Percentiles rank a stretch among this genome's conserved stretches.
Evolutionary conservation across 495 filamentous ascomycete genomes (phyloP).

Genomic region (Penicillium coffeae): DNA sequence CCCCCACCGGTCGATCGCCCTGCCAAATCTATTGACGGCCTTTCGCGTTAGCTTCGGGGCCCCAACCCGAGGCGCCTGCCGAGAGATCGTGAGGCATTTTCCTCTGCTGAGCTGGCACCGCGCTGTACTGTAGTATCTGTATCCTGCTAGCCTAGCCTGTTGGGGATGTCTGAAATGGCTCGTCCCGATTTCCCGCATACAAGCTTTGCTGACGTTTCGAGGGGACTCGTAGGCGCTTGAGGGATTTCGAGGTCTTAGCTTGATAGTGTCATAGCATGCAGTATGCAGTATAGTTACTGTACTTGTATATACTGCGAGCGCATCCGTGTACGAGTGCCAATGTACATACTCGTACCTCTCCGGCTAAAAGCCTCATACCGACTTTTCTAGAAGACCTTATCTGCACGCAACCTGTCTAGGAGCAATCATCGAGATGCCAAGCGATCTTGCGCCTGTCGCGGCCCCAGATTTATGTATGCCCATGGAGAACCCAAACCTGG

Average conservation of each 20-base stretch:
- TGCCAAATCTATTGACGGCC: slow-evolving; percentile 19
- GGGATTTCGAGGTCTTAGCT: neutral
- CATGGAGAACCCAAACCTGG: no score
- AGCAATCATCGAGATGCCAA: no score
- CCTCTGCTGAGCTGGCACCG: slow-evolving; percentile 2
- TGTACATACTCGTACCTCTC: no score
- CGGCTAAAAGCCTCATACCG: no score
- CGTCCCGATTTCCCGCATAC: neutral
- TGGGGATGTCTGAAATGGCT: neutral
- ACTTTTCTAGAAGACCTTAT: no score
- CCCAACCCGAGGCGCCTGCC: slow-evolving; percentile 4
- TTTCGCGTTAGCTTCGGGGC: slow-evolving; percentile 7
- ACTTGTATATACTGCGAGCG: no score
- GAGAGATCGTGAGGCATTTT: slow-evolving; percentile 21
- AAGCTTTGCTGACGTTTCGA: neutral
- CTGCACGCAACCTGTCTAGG: no score
- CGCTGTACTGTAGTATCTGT: neutral
- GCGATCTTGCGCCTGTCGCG: no score
- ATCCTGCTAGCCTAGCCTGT: neutral
- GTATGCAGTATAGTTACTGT: neutral
- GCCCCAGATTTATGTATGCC: no score
- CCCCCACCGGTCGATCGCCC: slow-evolving; percentile 27
- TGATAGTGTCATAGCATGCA: neutral
- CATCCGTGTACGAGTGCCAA: no score
- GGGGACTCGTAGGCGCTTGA: neutral